These are phyloP conservation scores for Syncephalastrum monosporum DNA, from an alignment of 371 early-diverging fungal genomes.

Conservation along the genomic window DNA sequence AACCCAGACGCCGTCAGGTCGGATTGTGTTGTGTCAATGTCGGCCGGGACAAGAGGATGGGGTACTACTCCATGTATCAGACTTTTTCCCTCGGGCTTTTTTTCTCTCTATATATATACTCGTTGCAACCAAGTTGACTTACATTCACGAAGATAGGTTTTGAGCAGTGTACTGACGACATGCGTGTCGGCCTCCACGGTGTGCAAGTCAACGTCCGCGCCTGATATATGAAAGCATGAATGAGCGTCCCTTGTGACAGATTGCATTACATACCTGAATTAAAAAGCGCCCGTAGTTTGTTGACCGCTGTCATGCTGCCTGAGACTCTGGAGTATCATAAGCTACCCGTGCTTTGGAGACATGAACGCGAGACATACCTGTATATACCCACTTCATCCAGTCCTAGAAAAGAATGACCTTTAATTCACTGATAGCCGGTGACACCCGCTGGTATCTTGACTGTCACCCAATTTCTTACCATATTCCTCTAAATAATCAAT, in stretches of 20 bases:
- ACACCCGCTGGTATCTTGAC: no score
- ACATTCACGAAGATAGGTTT: constrained; percentile 79
- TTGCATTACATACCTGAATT: constrained; percentile 43
- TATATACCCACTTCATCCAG: constrained; percentile 61
- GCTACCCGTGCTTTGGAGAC: not conserved
- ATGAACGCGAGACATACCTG: constrained; percentile 23
- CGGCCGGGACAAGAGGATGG: constrained; percentile 37
- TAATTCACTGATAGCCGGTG: not conserved
- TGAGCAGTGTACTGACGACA: constrained; percentile 80
- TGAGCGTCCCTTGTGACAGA: not conserved
- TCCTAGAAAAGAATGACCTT: constrained; percentile 29
- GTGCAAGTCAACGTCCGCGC: constrained; percentile 53
- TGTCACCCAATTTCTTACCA: constrained; percentile 18
- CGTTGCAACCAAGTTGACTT: constrained; percentile 13
- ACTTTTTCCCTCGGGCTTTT: no score
- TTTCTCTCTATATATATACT: no score
- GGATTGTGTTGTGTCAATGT: constrained; percentile 14
- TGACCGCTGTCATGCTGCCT: constrained; percentile 55
- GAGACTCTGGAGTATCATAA: constrained; percentile 36
- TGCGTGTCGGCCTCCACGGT: constrained; percentile 67
- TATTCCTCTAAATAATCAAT: constrained; percentile 74
- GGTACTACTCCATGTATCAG: constrained; percentile 30
- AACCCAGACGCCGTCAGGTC: constrained; percentile 22
- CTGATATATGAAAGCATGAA: constrained; percentile 20
- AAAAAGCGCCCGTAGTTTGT: constrained; percentile 49